Base-by-base conservation (phyloP, 139 green algal species). In the Desmodesmus armatus region DNA sequence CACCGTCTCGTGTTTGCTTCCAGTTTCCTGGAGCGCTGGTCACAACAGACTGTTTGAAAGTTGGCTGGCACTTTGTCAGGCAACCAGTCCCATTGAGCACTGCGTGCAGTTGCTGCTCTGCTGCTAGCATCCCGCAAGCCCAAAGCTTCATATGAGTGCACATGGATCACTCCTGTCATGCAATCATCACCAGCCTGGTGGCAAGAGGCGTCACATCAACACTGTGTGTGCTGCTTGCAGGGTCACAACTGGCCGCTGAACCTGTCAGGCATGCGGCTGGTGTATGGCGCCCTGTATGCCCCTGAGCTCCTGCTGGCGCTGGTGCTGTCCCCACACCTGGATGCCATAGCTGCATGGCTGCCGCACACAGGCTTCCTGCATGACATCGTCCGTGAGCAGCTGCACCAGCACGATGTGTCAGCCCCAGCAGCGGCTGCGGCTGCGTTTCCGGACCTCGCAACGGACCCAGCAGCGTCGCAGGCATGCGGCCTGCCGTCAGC, bases 221-320 rank as follows among this genome's bases (percentile, higher is more conserved):
- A n/a, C n/a, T n/a, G n/a, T n/a, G n/a, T n/a, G n/a, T 55, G 47
- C 47, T 55, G 47, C 7, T 55, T 55, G 47, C 47, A 55, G 47
- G 13, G 47, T 13, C 7, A 13, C 15, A n/a, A 75, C 35, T 37
- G 29, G 67, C 69, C 27, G 39, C 69, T 33, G 0, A 55, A 55
- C 37, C 17, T 17, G 11, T 4, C 25, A 29, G 5, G 9, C 25
- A 41, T 43, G 55, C 55, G 27, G 51, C 55, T 43, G 9, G 37
- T 55, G 2, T 82, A 82, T 37, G 78, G 62, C 29, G 49, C 62
- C 35, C 62, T 84, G 15, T 84, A 77, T 5, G 62, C 19, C 23
- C 78, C 78, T 33, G 62, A 84, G 23, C 41, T 84, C 13, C 63
- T 84, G 78, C 78, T 84, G 41, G 60, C 78, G 17, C 27, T 84